Evolutionary conservation across 352 stramenopile species (phyloP), one percentile per base, ranked within the genome.

Genomic region (Pythium oligandrum): DNA sequence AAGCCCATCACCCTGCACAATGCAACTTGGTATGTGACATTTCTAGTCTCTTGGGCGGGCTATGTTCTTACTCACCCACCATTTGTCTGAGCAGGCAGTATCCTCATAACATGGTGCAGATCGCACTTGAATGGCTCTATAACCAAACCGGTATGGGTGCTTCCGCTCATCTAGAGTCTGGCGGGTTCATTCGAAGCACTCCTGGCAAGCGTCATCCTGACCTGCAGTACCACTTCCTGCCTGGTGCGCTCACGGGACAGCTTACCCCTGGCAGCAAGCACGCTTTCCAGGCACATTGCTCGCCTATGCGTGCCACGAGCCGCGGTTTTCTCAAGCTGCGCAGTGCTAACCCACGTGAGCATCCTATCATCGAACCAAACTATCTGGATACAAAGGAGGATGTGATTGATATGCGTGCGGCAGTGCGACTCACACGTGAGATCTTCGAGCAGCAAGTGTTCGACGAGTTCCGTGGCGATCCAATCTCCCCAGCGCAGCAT

Each of bases 221-320:
- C 54, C 38, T 96, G 30, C 87, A 96, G 61, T 95, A 93, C 50
- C 87, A 96, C 44, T 96, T 96, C 58, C 62, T 96, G n/a, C 87
- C 87, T 0, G 86, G 84, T 10, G 84, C 83, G 4, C 64, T 96
- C 33, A 83, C 80, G 0, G 81, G 81, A 0, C 81, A 91, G 60
- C 70, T 88, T 48, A 78, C 75, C 1, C 70, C 80, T 2, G 66
- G 80, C 37, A 36, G 71, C 35, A 61, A 63, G 56, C 87, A 96
- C 55, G 86, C 83, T 3, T 93, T 95, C 67, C 86, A 96, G 56
- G 77, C 84, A 17, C 87, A 96, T 51, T 90, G 83, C 63, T 93
- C 86, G 45, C 87, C 87, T 8, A 90, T 96, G 83, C 84, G 88
- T 9, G 86, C 88, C 7, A 92, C 78, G 33, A 92, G 84, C 49